Evolutionary conservation across 2,329 filamentous ascomycete species (phyloP).

Genomic region (Fusarium citri): DNA sequence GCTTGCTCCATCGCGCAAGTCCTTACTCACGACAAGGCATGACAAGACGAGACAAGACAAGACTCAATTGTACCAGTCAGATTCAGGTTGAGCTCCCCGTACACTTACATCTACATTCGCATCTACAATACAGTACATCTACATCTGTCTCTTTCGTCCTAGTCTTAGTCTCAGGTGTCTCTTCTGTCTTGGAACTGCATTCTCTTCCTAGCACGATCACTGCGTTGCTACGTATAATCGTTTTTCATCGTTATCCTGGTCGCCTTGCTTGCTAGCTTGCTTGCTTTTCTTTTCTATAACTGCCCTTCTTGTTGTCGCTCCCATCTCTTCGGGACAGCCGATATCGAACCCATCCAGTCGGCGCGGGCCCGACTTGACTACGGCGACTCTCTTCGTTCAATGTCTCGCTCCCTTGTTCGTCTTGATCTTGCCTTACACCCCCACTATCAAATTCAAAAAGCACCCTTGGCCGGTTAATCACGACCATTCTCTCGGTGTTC

Average conservation of each 20-base stretch:
- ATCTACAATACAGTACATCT: slow-evolving; percentile 4
- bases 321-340: slow-evolving; percentile 42
- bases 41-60: slow-evolving; percentile 27
- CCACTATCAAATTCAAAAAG: slow-evolving; percentile 25
- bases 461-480: slow-evolving; percentile 30
- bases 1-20: slow-evolving; percentile 24
- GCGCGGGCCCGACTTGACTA: slow-evolving; percentile 40
- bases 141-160: slow-evolving; percentile 9
- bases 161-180: slow-evolving; percentile 12
- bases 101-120: slow-evolving; percentile 18
- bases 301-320: slow-evolving; percentile 42
- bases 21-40: slow-evolving; percentile 11
- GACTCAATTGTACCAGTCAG: slow-evolving; percentile 30
- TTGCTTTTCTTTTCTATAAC: slow-evolving; percentile 24
- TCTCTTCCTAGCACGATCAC: slow-evolving; percentile 19
- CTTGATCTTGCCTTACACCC: slow-evolving; percentile 37
- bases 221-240: slow-evolving; percentile 20
- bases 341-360: slow-evolving; percentile 43
- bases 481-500: slow-evolving; percentile 28
- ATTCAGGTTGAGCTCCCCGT: slow-evolving; percentile 22
- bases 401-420: slow-evolving; percentile 36
- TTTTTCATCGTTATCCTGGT: neutral
- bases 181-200: slow-evolving; percentile 17
- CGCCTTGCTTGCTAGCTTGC: slow-evolving; percentile 3
- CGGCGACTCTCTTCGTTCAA: slow-evolving; percentile 33